Base-by-base conservation (phyloP, 257 asterid genomes). In the Solanum arcanum region DNA sequence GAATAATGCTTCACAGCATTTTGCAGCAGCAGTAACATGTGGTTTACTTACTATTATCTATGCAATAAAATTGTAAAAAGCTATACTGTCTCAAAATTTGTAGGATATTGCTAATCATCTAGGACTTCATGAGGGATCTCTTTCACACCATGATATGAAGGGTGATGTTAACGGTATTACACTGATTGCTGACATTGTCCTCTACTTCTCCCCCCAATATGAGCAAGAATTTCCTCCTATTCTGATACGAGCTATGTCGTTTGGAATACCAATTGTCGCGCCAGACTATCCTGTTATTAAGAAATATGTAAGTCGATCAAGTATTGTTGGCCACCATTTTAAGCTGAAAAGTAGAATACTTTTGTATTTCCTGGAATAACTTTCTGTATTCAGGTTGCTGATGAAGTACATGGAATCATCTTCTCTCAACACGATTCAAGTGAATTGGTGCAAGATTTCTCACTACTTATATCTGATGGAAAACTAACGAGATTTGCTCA, bases 191-290 rank as follows among this genome's bases (percentile, higher is more conserved):
- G 99, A 97, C 92, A 92, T 97, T 82, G 92, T 95, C 89, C 95
- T 97, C 49, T 96, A 95, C 88, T 94, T 94, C 86, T 95, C 99
- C 72, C 89, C 99, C 64, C 99, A 97, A 92, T 95, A 93, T 47
- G 99, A 94, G 89, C 99, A 94, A 89, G 95, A 93, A 23, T 97
- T 97, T 92, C 98, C 99, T 91, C 93, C 96, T 80, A 89, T 94
- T 75, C 91, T 97, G 85, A 93, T 90, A 13, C 92, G 99, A 86
- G 99, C 99, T 89, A 95, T 97, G 99, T 89, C 99, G 78, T 93
- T 95, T 87, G 99, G 98, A 85, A 88, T 93, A 88, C 99, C 99
- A 88, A 84, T 94, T 41, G 86, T 97, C 89, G 97, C 96, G 83
- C 94, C 98, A 42, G 98, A 96, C 92, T 89, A 89, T 90, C 96